phyloP scores from a whole-genome alignment of 768 basidiomycete species.

The Leccinum disarticulatum region DNA sequence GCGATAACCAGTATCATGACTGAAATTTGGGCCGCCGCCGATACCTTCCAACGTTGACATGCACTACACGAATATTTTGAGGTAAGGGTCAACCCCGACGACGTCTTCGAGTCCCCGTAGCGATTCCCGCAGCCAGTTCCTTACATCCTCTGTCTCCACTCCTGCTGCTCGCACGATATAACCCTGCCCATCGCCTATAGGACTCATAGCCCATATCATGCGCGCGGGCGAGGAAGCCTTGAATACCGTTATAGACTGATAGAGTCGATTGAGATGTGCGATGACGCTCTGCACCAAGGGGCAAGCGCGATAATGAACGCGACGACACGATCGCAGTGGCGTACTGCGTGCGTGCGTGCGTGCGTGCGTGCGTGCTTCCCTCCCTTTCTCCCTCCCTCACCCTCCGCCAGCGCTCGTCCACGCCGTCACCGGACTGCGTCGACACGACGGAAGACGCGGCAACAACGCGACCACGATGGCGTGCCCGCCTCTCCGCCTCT shows the following conservation, averaged over 20 bases:
- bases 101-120: slow-evolving; percentile 51
- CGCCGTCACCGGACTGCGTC: no score
- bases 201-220: slow-evolving; percentile 82
- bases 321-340: no score
- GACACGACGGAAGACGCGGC: no score
- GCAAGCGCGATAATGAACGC: no score
- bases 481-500: no score
- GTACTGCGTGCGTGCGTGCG: no score
- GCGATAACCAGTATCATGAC: background rate
- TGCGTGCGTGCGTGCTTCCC: no score
- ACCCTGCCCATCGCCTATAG: slow-evolving; percentile 45
- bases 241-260: slow-evolving; percentile 64
- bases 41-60: background rate
- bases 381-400: no score
- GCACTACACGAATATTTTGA: slow-evolving; percentile 53
- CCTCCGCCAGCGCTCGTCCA: no score
- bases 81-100: slow-evolving; percentile 65
- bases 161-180: slow-evolving; percentile 75
- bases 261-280: slow-evolving; percentile 45
- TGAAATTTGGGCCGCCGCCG: background rate
- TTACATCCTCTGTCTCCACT: slow-evolving; percentile 72
- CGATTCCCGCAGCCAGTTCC: slow-evolving; percentile 61
- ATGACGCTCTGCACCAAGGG: slow-evolving; percentile 54
- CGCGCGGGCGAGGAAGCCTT: slow-evolving; percentile 48
- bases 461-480: no score